These are phyloP conservation scores for Schwanniomyces sp. DNA, from an alignment of 805 yeast species.

Conservation along the genomic window DNA sequence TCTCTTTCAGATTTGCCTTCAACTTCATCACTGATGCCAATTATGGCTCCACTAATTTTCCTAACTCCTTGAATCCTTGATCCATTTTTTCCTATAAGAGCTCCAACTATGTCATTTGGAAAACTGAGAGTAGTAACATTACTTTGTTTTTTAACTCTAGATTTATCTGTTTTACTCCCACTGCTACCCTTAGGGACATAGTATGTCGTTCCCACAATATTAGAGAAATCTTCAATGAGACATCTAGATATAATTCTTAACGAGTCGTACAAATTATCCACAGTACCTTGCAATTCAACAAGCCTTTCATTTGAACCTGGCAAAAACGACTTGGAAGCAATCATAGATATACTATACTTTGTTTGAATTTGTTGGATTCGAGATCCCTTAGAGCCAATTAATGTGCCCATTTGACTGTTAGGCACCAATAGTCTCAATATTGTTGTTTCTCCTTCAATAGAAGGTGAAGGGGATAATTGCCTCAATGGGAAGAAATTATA, in stretches of 20 bases:
- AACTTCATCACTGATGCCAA: slow-evolving; percentile 71
- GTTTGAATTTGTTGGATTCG: slow-evolving; percentile 80
- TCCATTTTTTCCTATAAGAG: slow-evolving; percentile 84
- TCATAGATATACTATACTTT: slow-evolving; percentile 68
- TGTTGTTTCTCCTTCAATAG: slow-evolving; percentile 50
- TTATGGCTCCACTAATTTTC: slow-evolving; percentile 73
- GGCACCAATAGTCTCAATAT: slow-evolving; percentile 73
- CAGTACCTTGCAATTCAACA: slow-evolving; percentile 83
- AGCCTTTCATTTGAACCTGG: slow-evolving; percentile 82
- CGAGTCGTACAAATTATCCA: slow-evolving; percentile 58
- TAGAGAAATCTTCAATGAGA: slow-evolving; percentile 70
- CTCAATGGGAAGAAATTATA: slow-evolving; percentile 61
- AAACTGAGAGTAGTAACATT: slow-evolving; percentile 50
- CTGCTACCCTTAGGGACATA: slow-evolving; percentile 51
- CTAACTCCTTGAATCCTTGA: slow-evolving; percentile 84
- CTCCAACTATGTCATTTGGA: slow-evolving; percentile 84
- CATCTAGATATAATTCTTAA: slow-evolving; percentile 64
- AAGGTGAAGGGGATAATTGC: slow-evolving; percentile 53
- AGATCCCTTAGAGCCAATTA: slow-evolving; percentile 81
- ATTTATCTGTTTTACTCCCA: slow-evolving; percentile 3
- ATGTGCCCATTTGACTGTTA: slow-evolving; percentile 83
- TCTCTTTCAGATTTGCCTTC: slow-evolving; percentile 62
- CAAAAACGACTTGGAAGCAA: slow-evolving; percentile 81
- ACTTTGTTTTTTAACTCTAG: slow-evolving; percentile 3
- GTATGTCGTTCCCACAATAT: slow-evolving; percentile 61